Evolutionary conservation across 2,329 filamentous ascomycete species (phyloP).

Genomic region (Pseudogymnoascus pannorum): DNA sequence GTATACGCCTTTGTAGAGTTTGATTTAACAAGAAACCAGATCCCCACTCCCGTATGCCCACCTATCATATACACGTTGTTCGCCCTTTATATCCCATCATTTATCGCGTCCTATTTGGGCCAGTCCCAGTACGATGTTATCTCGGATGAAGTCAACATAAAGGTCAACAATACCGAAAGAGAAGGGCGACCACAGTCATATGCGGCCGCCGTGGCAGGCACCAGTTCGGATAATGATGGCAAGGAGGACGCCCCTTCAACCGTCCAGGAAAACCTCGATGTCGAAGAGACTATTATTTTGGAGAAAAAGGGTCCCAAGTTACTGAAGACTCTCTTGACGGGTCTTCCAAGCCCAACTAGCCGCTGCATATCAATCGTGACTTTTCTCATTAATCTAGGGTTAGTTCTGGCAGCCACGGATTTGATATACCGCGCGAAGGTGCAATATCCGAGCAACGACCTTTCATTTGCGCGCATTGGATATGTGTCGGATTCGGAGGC

Average conservation of each 20-base stretch:
- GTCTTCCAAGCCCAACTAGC: conserved; percentile 67
- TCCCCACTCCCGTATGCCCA: conserved; percentile 33
- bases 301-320: conserved; percentile 49
- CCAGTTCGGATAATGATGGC: conserved; percentile 26
- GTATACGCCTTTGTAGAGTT: not conserved
- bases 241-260: conserved; percentile 23
- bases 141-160: conserved; percentile 50
- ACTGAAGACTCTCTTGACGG: conserved; percentile 63
- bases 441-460: conserved; percentile 62
- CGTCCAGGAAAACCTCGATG: conserved; percentile 46
- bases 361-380: conserved; percentile 58
- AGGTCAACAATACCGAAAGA: conserved; percentile 40
- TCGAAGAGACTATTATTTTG: conserved; percentile 56
- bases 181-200: conserved; percentile 28
- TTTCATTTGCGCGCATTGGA: conserved; percentile 81
- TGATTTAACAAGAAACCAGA: conserved; percentile 11
- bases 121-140: conserved; percentile 52
- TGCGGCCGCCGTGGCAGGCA: conserved; percentile 23
- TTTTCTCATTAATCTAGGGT: conserved; percentile 62
- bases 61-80: conserved; percentile 52
- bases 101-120: conserved; percentile 50
- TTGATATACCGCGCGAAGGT: conserved; percentile 67
- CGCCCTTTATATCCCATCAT: conserved; percentile 58
- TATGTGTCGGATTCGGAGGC: conserved; percentile 77
- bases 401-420: conserved; percentile 67